Evolutionary conservation across 805 yeast species (phyloP), one percentile per base, ranked within the genome.

Genomic region (Saturnispora saitoi): DNA sequence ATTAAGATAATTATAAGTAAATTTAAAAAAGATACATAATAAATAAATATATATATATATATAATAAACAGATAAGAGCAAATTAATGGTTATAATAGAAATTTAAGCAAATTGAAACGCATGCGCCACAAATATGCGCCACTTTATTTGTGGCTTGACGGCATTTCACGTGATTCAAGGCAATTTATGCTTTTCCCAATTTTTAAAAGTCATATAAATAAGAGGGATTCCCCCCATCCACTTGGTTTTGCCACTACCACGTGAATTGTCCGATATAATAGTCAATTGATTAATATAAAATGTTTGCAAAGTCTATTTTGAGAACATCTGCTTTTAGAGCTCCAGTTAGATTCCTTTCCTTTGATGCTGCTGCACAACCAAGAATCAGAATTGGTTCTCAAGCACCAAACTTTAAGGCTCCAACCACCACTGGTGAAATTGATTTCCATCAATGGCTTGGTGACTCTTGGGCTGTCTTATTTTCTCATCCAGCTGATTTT

Each of bases 401-500:
- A 47, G 97, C 95, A 51, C 97, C 97, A 64, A 83, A 90, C 68
- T 89, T 89, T 76, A 71, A 74, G 53, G 91, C 95, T 51, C 79
- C 78, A 55, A 80, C 95, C 49, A 86, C 96, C 51, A 74, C 73
- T 54, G 97, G 97, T 50, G 78, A 78, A 54, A 79, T 89, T 63
- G 79, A 86, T 56, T 89, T 89, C 80, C 95, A 89, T 71, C 82
- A 90, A 53, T 89, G 74, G 74, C 73, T 88, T 58, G 91, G 91
- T 43, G 80, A 84, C 69, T 77, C 82, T 42, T 89, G 97, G 97
- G 81, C 83, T 43, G 81, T 89, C 45, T 73, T 89, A 62, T 89
- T 89, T 71, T 86, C 95, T 24, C 97, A 89, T 69, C 97, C 97
- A 54, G 96, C 89, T 48, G 97, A 89, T 68, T 90, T 87, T 76